phyloP scores from a whole-genome alignment of 176 grass and related monocot species.

The Chrysopogon serrulatus region DNA sequence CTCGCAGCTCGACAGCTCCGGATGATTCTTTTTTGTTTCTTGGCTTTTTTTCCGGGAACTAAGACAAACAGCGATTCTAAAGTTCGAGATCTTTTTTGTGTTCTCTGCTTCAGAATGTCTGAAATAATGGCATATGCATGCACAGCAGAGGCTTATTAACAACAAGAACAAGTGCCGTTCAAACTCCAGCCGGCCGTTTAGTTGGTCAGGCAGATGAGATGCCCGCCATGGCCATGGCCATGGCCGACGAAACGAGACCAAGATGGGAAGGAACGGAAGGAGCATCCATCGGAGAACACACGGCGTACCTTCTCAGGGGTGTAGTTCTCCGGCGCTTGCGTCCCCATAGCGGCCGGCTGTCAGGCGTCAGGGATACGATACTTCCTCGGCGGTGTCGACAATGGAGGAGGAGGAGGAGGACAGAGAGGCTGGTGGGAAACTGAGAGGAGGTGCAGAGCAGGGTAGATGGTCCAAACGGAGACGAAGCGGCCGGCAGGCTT shows the following conservation, averaged over 20 bases:
- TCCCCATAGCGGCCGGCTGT: conserved; percentile 35
- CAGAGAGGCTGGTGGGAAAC: neutral
- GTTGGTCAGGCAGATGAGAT: neutral
- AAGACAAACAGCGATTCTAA: neutral
- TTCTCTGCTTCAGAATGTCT: neutral
- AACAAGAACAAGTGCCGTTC: neutral
- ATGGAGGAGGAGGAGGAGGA: neutral
- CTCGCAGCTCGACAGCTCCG: no score
- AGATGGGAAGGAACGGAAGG: no score
- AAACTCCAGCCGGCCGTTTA: neutral
- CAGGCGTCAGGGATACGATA: neutral
- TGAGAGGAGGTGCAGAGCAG: neutral
- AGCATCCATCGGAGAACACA: no score
- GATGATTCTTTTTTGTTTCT: no score
- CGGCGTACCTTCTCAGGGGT: conserved; percentile 21
- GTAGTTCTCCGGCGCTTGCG: conserved; percentile 10
- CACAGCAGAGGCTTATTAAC: neutral
- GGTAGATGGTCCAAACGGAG: no score
- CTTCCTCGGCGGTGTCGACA: neutral
- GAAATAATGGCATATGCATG: neutral
- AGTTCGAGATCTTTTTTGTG: neutral
- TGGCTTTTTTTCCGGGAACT: no score
- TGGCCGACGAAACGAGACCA: neutral
- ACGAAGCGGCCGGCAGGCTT: neutral
- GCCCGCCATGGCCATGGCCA: neutral